Evolutionary conservation across 139 green algal species (phyloP).

Genomic region (Desmodesmus armatus): DNA sequence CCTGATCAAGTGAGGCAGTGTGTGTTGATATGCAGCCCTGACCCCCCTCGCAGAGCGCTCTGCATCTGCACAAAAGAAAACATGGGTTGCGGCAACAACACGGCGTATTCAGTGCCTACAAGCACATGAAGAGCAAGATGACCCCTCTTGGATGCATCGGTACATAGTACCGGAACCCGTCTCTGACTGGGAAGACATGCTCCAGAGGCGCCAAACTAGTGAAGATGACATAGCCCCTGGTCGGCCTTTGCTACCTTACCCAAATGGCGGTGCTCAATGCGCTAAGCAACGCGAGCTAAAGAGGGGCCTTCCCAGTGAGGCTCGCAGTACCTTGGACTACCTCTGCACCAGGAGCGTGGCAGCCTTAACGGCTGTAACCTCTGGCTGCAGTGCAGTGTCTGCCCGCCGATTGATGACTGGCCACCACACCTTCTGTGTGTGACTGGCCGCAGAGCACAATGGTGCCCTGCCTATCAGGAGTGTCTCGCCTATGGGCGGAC

Average conservation of each 20-base stretch:
- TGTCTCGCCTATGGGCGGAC: too few relatives aligned
- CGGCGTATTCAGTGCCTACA: not conserved
- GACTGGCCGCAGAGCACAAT: too few relatives aligned
- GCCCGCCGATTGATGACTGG: too few relatives aligned
- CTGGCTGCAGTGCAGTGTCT: too few relatives aligned
- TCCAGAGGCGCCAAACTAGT: not conserved
- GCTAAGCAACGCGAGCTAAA: not conserved
- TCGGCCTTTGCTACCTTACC: not conserved
- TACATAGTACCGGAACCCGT: not conserved
- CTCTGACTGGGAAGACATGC: not conserved
- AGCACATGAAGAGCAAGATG: too few relatives aligned
- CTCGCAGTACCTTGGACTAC: not conserved
- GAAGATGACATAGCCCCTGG: not conserved
- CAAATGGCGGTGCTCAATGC: conserved; percentile 18
- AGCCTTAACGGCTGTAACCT: too few relatives aligned
- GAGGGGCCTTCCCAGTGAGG: not conserved
- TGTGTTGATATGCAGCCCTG: not conserved
- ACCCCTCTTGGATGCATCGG: not conserved
- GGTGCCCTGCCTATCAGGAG: too few relatives aligned
- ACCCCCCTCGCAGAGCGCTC: not conserved
- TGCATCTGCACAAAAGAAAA: not conserved
- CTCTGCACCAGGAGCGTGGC: not conserved
- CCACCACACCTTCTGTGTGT: too few relatives aligned
- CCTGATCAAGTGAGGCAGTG: not conserved
- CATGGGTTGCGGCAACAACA: not conserved